Conservation (phyloP, 148 eudicot species). For the Rhododendron vialii region DNA sequence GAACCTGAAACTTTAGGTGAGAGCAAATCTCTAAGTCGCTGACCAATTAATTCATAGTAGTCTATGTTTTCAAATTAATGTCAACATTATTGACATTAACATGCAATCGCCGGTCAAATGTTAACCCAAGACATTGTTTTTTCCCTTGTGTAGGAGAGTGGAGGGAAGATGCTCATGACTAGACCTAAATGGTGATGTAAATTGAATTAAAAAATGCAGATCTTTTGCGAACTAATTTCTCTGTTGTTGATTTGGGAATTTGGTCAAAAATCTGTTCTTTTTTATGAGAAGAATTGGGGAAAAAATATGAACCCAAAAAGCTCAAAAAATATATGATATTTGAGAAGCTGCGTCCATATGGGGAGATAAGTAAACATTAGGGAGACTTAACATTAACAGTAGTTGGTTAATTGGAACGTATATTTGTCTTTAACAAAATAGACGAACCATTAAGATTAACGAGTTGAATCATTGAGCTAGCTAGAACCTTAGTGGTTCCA, state of each 20-base stretch:
- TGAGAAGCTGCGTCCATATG: background rate
- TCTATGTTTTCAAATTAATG: background rate
- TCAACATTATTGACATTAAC: background rate
- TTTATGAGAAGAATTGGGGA: background rate
- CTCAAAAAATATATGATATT: background rate
- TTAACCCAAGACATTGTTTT: background rate
- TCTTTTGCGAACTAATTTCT: background rate
- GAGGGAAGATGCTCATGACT: constrained; percentile 1
- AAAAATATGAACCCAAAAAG: background rate
- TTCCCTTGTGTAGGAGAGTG: background rate
- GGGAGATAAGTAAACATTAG: background rate
- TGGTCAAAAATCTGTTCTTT: background rate
- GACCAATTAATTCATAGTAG: background rate
- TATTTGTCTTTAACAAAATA: too few species aligned
- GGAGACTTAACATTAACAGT: too few species aligned
- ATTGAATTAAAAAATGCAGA: background rate
- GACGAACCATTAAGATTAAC: background rate
- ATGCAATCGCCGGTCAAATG: background rate
- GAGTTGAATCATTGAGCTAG: background rate
- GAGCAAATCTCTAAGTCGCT: background rate
- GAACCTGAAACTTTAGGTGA: background rate
- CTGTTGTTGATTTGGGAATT: background rate
- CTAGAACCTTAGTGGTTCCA: background rate
- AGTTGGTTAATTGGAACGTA: too few species aligned
- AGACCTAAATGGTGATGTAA: background rate